Percentiles rank a stretch among this genome's conserved stretches.
Conservation (phyloP, 257 asterid species). For the Striga asiatica region DNA sequence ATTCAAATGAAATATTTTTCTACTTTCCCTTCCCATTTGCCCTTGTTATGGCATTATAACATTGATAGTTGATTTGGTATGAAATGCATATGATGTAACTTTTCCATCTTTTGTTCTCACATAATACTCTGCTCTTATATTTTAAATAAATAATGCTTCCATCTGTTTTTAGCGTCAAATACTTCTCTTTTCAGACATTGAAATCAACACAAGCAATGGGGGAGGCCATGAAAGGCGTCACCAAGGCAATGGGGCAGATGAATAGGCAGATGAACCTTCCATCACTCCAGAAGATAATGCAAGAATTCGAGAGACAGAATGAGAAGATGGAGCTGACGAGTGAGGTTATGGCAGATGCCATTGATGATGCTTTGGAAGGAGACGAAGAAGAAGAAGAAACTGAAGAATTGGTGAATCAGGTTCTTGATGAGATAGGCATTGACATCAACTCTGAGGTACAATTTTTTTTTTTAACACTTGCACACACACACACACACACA, state of each 20-base stretch:
- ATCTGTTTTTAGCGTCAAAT: background rate
- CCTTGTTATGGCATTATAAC: too few species aligned
- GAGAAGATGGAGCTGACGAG: conserved; percentile 94
- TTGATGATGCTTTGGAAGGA: conserved; percentile 97
- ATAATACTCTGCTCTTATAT: background rate
- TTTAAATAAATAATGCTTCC: too few species aligned
- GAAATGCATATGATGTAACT: background rate
- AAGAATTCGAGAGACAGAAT: conserved; percentile 90
- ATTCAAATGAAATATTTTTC: background rate
- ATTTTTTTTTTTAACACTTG: background rate
- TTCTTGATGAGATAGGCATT: conserved; percentile 95
- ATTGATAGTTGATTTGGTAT: conserved; percentile 8
- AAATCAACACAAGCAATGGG: conserved; percentile 99
- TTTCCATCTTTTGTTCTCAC: background rate
- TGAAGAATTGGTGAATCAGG: conserved; percentile 86
- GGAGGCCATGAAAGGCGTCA: conserved; percentile 99
- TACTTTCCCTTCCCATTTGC: background rate
- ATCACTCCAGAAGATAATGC: conserved; percentile 90
- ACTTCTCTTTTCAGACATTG: conserved; percentile 44
- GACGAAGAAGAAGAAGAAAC: conserved; percentile 99
- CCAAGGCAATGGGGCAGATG: conserved; percentile 99
- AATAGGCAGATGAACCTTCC: conserved; percentile 99
- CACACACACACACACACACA: too few species aligned
- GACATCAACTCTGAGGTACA: conserved; percentile 83
- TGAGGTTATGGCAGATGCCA: conserved; percentile 97